Evolutionary conservation across 768 basidiomycete genomes (phyloP).

Genomic region (Leccinum sublutescens): DNA sequence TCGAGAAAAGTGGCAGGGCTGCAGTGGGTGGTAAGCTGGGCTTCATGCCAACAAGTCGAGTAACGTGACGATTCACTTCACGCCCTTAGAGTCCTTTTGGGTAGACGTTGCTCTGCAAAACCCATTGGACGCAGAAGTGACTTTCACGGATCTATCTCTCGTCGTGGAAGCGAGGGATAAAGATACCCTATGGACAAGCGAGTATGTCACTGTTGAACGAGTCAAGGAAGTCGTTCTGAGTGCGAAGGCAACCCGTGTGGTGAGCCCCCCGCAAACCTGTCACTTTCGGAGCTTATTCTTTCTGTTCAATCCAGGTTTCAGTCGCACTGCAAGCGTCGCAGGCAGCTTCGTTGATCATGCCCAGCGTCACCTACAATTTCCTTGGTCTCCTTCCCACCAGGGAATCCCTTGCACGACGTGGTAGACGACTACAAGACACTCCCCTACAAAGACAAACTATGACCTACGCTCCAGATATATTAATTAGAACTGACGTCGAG

Average conservation of each 20-base stretch:
- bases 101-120: conserved; percentile 69
- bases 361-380: conserved; percentile 64
- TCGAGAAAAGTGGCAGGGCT: conserved; percentile 57
- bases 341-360: conserved; percentile 54
- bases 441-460: conserved; percentile 63
- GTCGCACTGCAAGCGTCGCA: conserved; percentile 55
- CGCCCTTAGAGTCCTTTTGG: conserved; percentile 66
- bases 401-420: conserved; percentile 69
- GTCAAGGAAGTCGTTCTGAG: conserved; percentile 61
- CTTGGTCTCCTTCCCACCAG: conserved; percentile 65
- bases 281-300: background rate
- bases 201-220: conserved; percentile 55
- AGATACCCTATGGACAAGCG: conserved; percentile 32
- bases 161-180: conserved; percentile 40
- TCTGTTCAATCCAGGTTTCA: conserved; percentile 46
- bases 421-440: conserved; percentile 75
- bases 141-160: conserved; percentile 59
- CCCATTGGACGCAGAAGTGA: conserved; percentile 73
- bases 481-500: conserved; percentile 60
- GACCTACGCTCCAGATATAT: conserved; percentile 68
- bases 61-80: background rate
- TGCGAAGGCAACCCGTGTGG: conserved; percentile 63
- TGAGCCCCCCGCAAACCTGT: conserved; percentile 33
- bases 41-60: background rate
- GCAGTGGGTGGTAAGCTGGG: conserved; percentile 55